These are phyloP conservation scores for Rosa multiflora DNA, from an alignment of 306 rosid genomes.

Conservation along the genomic window DNA sequence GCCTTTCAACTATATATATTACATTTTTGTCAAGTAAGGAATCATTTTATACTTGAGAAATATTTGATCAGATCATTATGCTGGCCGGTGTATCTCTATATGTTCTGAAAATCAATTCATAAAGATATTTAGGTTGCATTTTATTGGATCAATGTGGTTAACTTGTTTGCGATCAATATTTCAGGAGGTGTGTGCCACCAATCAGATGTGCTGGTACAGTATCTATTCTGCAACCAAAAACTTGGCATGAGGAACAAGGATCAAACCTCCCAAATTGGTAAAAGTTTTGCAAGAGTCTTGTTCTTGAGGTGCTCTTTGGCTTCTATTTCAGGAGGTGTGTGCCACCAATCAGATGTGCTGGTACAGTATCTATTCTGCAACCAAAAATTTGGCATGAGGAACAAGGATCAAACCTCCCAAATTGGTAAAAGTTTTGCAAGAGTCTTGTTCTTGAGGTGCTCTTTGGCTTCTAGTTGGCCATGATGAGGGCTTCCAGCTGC, in stretches of 20 bases:
- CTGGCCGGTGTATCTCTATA: background rate
- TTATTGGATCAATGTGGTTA: background rate
- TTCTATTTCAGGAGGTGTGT: slow-evolving; percentile 93
- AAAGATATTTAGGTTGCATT: slow-evolving; percentile 10
- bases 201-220: slow-evolving; percentile 35
- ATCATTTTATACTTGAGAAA: slow-evolving; percentile 1
- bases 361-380: too few relatives aligned
- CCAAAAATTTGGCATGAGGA: too few relatives aligned
- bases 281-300: too few relatives aligned
- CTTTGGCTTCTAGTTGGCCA: too few relatives aligned
- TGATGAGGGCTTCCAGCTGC: too few relatives aligned
- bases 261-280: too few relatives aligned
- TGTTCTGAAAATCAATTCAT: slow-evolving; percentile 1
- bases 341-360: slow-evolving; percentile 58
- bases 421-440: too few relatives aligned
- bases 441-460: too few relatives aligned
- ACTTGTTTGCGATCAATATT: slow-evolving; percentile 22
- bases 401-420: too few relatives aligned
- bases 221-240: too few relatives aligned
- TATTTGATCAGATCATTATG: slow-evolving; percentile 4
- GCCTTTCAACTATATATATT: slow-evolving; percentile 63
- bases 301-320: too few relatives aligned
- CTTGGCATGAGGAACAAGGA: too few relatives aligned
- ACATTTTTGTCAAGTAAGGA: slow-evolving; percentile 65
- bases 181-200: slow-evolving; percentile 91